Percentiles rank a stretch among this genome's conserved stretches.
Evolutionary conservation across 176 grass and related monocot genomes (phyloP).

Genomic region (Pontederia crassipes): DNA sequence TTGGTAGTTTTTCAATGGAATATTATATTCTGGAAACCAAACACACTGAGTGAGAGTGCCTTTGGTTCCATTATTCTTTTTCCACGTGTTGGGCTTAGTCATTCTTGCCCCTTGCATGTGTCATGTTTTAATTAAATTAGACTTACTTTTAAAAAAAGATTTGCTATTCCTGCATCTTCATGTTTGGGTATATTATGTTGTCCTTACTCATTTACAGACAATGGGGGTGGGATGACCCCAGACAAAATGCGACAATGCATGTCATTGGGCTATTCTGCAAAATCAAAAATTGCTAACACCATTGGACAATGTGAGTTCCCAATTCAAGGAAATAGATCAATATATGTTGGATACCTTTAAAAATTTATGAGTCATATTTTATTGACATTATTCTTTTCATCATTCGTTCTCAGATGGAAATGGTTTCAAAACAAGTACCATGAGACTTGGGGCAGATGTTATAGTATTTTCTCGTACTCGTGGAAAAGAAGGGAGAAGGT

Average conservation of each 20-base stretch:
- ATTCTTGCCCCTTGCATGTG: slow-evolving; percentile 2
- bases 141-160: too few species aligned
- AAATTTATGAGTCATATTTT: not conserved
- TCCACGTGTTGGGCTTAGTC: not conserved
- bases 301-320: slow-evolving; percentile 89
- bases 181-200: not conserved
- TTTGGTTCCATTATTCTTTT: too few species aligned
- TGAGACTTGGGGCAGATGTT: slow-evolving; percentile 95
- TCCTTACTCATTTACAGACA: slow-evolving; percentile 40
- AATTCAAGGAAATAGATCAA: not conserved
- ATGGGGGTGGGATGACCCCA: slow-evolving; percentile 89
- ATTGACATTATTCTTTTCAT: slow-evolving; percentile 17
- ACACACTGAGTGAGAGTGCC: too few species aligned
- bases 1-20: not conserved
- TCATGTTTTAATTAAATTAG: too few species aligned
- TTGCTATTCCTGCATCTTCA: too few species aligned
- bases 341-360: not conserved
- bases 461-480: slow-evolving; percentile 82
- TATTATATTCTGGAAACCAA: too few species aligned
- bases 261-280: slow-evolving; percentile 92
- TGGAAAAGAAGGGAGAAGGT: slow-evolving; percentile 68
- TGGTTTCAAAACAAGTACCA: slow-evolving; percentile 98
- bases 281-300: slow-evolving; percentile 73
- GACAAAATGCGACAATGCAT: slow-evolving; percentile 99
- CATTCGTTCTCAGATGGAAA: slow-evolving; percentile 59